Conservation (phyloP, 192 early-diverging fungal species). For the Gigaspora rosea region DNA sequence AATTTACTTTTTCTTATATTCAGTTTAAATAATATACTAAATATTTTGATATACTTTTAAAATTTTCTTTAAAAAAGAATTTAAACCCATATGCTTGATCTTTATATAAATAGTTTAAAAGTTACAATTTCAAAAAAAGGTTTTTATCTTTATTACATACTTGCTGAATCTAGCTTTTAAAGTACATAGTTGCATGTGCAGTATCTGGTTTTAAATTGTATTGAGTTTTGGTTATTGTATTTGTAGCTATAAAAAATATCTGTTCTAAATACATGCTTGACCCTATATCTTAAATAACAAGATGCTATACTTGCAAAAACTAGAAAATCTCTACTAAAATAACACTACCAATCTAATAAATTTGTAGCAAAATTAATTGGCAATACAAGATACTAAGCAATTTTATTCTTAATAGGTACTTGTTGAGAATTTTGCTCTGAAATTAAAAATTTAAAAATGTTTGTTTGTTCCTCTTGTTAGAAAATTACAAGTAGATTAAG, state of each 20-base stretch:
- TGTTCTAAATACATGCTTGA: no score
- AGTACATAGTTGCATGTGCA: not conserved
- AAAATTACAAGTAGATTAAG: not conserved
- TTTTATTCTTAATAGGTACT: not conserved
- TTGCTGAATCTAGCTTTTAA: not conserved
- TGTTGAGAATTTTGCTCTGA: not conserved
- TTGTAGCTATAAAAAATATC: not conserved
- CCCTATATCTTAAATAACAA: no score
- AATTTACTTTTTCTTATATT: no score
- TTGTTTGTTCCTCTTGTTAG: not conserved
- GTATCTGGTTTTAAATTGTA: no score
- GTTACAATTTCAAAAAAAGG: no score
- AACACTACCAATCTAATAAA: not conserved
- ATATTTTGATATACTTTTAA: no score
- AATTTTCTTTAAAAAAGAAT: no score
- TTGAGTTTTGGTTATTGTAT: no score
- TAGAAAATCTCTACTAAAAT: conserved; percentile 1
- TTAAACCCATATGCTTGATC: no score
- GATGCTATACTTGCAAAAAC: not conserved
- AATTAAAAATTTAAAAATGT: not conserved
- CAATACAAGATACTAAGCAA: not conserved
- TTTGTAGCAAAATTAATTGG: not conserved
- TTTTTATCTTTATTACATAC: not conserved
- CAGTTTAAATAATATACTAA: no score
- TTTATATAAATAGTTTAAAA: no score